Evolutionary conservation across 345 rosid genomes (phyloP), one percentile per base, ranked within the genome.

Genomic region (Corymbia maculata): DNA sequence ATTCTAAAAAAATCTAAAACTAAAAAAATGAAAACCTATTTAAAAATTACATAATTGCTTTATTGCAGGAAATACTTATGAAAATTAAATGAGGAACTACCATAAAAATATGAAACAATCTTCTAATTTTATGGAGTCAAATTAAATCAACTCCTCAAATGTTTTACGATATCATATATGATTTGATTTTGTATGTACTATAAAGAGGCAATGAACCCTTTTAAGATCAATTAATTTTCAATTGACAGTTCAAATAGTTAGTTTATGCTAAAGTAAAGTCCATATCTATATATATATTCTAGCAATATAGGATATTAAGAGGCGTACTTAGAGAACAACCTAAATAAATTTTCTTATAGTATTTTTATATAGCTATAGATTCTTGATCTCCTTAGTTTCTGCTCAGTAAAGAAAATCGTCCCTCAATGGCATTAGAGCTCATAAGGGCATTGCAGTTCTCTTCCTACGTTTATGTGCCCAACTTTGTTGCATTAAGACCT

Each of bases 21-120:
- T 57, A 22, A 0, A 57, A 24, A 4, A 57, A 9, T 22, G n/a
- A 57, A 55, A 36, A 57, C 0, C 0, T 24, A 57, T 22, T 57
- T 22, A 9, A 59, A 59, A 59, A 26, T 59, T 59, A 59, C 66
- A 59, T 59, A 59, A 59, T 59, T 59, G 7, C 66, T 26, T 59
- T 59, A 13, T 24, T 26, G 13, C 0, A 59, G 66, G 66, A 26
- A 10, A 24, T 59, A 11, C 66, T 24, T 11, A 26, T 59, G 24
- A 2, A 59, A 26, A 59, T 59, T 59, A 26, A 59, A 59, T 11
- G 66, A 59, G 2, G 66, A 24, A 59, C 24, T 59, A 26, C 66
- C 66, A 26, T 59, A 24, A 10, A 57, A 24, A 26, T 36, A 59
- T 55, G 59, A 55, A 55, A 55, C 59, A 55, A 21, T 55, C 59